Conservation (phyloP, 208 protist genomes). For the Crithidia expoeki region DNA sequence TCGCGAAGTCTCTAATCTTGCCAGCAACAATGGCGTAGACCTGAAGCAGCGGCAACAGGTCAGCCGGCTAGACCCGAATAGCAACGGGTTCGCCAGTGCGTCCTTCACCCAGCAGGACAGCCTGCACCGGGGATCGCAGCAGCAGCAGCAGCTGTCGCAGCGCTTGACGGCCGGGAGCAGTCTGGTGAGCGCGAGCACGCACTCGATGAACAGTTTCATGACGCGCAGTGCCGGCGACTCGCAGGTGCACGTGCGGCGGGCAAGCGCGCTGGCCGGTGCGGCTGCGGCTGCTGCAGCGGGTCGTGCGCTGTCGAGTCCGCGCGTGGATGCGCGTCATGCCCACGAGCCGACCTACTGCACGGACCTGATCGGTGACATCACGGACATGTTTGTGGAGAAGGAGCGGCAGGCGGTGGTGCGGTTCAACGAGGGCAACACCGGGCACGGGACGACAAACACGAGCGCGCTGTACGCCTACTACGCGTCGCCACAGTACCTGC, state of each 20-base stretch:
- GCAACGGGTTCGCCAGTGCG: conserved; percentile 21
- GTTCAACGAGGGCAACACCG: conserved; percentile 58
- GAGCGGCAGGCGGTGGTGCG: conserved; percentile 63
- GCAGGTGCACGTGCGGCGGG: conserved; percentile 23
- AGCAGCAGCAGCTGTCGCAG: too few relatives aligned
- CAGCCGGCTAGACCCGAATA: conserved; percentile 37
- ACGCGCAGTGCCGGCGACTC: conserved; percentile 27
- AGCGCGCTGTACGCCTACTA: conserved; percentile 60
- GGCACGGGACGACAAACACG: conserved; percentile 41
- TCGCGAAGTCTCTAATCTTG: conserved; percentile 62
- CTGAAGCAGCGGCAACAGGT: conserved; percentile 58
- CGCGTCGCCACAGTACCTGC: conserved; percentile 78
- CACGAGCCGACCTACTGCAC: conserved; percentile 75
- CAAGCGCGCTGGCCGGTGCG: not conserved
- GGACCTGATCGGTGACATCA: conserved; percentile 85
- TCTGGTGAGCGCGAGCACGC: conserved; percentile 17
- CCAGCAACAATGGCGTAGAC: conserved; percentile 40
- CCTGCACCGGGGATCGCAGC: conserved; percentile 30
- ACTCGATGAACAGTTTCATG: conserved; percentile 28
- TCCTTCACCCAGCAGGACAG: conserved; percentile 25
- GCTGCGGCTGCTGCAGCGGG: conserved; percentile 12
- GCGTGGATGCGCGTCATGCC: conserved; percentile 51
- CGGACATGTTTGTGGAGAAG: conserved; percentile 72
- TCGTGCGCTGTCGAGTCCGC: conserved; percentile 38
- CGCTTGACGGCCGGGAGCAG: conserved; percentile 33